A percentile compares a stretch with the other conserved stretches of the same genome.
Evolutionary conservation across 2,329 filamentous ascomycete species (phyloP).

Genomic region (Periconia macrospinosa): DNA sequence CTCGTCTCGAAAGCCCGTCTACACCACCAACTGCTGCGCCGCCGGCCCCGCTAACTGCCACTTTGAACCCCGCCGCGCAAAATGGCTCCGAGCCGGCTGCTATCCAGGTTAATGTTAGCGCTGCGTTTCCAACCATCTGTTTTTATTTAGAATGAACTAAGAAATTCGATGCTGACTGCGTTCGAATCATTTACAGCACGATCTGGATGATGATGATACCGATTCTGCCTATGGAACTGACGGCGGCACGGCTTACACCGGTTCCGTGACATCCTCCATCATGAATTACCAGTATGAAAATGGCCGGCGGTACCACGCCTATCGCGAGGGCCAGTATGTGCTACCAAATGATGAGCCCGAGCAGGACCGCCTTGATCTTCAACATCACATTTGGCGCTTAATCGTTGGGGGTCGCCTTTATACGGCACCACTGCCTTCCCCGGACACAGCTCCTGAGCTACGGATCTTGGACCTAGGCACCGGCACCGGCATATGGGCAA

Average conservation of each 20-base stretch:
- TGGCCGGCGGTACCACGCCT: background rate
- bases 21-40: background rate
- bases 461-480: conserved; percentile 23
- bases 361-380: conserved; percentile 25
- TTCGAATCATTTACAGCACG: background rate
- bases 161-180: background rate
- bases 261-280: background rate
- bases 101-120: background rate
- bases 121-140: background rate
- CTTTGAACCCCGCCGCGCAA: background rate
- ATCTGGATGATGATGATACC: background rate
- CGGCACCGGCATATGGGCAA: conserved; percentile 29
- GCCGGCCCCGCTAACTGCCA: background rate
- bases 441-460: conserved; percentile 7
- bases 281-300: background rate
- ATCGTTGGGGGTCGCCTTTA: conserved; percentile 21
- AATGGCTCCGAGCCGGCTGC: background rate
- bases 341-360: background rate
- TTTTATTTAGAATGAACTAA: background rate
- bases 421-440: conserved; percentile 21
- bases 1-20: background rate
- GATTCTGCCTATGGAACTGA: background rate
- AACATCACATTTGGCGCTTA: conserved; percentile 24
- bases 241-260: background rate
- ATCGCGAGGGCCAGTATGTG: background rate